These are phyloP conservation scores for Scheffersomyces parashehatae DNA, from an alignment of 1,139 yeast genomes.

Conservation along the genomic window DNA sequence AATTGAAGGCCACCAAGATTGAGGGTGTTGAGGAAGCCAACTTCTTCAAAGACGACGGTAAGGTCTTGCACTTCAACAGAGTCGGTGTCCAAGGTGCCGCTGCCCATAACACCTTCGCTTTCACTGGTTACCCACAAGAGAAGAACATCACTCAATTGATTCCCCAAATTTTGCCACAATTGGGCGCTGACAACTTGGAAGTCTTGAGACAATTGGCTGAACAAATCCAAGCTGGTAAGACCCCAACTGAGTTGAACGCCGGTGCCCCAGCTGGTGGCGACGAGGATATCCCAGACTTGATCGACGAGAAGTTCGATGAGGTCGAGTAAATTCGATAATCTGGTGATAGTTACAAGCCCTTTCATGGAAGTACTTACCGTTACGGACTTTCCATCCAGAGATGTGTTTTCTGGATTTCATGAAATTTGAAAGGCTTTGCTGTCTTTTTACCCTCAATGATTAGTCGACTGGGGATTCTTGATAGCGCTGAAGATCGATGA, in stretches of 20 bases:
- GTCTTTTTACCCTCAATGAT: too few relatives aligned
- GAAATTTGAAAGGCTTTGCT: too few relatives aligned
- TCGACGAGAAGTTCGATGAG: constrained; percentile 91
- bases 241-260: constrained; percentile 47
- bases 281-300: constrained; percentile 89
- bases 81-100: constrained; percentile 94
- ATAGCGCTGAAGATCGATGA: too few relatives aligned
- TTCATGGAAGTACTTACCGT: too few relatives aligned
- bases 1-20: constrained; percentile 85
- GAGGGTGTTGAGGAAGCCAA: constrained; percentile 95
- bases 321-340: constrained; percentile 52
- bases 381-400: too few relatives aligned
- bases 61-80: constrained; percentile 92
- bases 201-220: constrained; percentile 89
- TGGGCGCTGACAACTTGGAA: constrained; percentile 94
- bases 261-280: constrained; percentile 54
- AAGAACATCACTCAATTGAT: constrained; percentile 90
- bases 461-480: too few relatives aligned
- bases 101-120: constrained; percentile 88
- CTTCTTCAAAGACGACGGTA: constrained; percentile 96
- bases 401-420: too few relatives aligned
- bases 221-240: constrained; percentile 70
- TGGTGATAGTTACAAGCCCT: too few relatives aligned
- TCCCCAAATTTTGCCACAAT: constrained; percentile 93
- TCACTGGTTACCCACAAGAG: constrained; percentile 94